phyloP scores from a whole-genome alignment of 768 basidiomycete species.

The Tephrocybe rancida region DNA sequence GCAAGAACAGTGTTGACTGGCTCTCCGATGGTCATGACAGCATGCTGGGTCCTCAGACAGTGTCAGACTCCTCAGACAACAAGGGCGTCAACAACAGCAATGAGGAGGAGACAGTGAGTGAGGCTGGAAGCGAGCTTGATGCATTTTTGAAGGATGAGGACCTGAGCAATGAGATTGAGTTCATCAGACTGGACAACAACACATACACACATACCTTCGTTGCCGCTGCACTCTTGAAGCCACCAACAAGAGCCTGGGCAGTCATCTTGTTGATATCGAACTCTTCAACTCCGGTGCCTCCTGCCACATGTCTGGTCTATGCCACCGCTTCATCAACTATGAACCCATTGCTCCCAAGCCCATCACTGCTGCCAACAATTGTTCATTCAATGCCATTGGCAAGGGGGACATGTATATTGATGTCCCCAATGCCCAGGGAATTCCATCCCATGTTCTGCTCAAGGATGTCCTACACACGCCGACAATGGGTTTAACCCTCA shows the following conservation, averaged over 20 bases:
- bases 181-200: not conserved
- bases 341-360: constrained; percentile 15
- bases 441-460: constrained; percentile 19
- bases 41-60: not conserved
- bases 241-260: not conserved
- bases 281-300: constrained; percentile 21
- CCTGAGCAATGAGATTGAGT: not conserved
- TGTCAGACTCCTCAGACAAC: not conserved
- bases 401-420: too few relatives aligned
- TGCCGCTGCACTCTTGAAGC: constrained; percentile 5
- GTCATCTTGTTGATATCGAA: constrained; percentile 11
- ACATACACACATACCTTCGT: constrained; percentile 2
- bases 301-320: constrained; percentile 14
- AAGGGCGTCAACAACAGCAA: not conserved
- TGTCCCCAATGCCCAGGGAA: too few relatives aligned
- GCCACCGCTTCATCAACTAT: constrained; percentile 21
- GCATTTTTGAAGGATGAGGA: not conserved
- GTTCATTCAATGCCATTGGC: constrained; percentile 21
- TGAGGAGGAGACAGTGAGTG: not conserved
- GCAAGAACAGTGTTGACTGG: not conserved
- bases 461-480: constrained; percentile 20
- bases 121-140: not conserved
- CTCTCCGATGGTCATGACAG: constrained; percentile 1
- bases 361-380: constrained; percentile 26
- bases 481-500: constrained; percentile 19